Evolutionary conservation across 495 filamentous ascomycete species (phyloP), one percentile per base, ranked within the genome.

Genomic region (Podospora tetraspora): DNA sequence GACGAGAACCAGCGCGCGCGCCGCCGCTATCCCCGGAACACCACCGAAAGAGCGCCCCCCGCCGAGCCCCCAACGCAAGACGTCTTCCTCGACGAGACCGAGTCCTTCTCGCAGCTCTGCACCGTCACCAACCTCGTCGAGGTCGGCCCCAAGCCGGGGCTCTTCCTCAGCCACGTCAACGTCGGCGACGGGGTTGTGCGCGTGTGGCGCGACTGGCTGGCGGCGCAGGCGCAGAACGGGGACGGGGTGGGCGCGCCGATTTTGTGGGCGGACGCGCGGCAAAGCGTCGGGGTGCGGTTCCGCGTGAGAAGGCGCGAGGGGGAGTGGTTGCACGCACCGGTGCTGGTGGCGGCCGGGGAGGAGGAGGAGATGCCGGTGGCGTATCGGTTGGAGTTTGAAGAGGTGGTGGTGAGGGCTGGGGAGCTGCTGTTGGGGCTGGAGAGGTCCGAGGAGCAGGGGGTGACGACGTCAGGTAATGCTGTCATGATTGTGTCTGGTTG

Each of bases 41-140:
- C 34, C 34, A 16, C 68, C 63, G 71, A 62, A 21, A 59, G 58
- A 23, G 74, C 75, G 25, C 3, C 61, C 70, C n/a, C 61, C 70
- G 19, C 65, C 11, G 78, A 84, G 22, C 60, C 75, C 12, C 83
- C 88, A 1, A 84, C 79, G 19, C 85, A 89, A 23, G 83, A 84
- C n/a, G 69, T 94, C 66, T 84, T 80, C 66, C 79, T 94, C 3
- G 91, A 92, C 64, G 83, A 79, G 3, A 81, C 84, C 71, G 90
- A 93, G 76, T 78, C 87, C 29, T 92, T 93, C 75, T 86, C 88
- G 0, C 90, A 94, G 73, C 81, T 93, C 19, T 89, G 86, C 72
- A 84, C 88, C 10, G 75, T 84, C n/a, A 84, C 85, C 24, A 91
- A 88, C 74, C 75, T 94, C 23, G 90, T 91, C 57, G 89, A 88